Base-by-base conservation (phyloP, 495 filamentous ascomycete genomes). In the Lichina pygmaea region DNA sequence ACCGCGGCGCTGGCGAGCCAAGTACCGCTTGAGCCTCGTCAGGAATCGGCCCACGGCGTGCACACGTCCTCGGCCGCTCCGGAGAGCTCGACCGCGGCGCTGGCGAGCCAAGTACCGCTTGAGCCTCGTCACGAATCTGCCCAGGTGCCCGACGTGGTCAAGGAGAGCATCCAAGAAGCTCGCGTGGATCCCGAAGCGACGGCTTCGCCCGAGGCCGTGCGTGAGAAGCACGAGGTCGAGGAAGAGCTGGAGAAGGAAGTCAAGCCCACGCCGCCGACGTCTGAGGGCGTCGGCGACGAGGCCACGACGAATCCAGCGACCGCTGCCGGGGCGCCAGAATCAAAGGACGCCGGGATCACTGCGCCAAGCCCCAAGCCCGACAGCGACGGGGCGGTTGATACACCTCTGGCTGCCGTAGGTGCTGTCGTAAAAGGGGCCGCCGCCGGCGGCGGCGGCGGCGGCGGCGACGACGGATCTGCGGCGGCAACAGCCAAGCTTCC, bases 31-130 rank as follows among this genome's bases (percentile, higher is more conserved):
- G 56, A 51, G 50, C 60, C 52, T 46, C 62, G 52, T 77, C 16
- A 58, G 57, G 16, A 15, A 13, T 17, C 47, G 10, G 6, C 36
- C 12, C 61, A 63, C 5, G 71, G 65, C 45, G 66, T 66, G 51
- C 66, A 64, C n/a, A 72, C 84, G 49, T 78, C 73, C 51, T 82
- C 78, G 7, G 54, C 50, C 33, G 60, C 58, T 17, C 52, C 60
- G 34, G 51, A 54, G 8, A 53, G 47, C 39, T 54, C 57, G 7
- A 59, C 57, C n/a, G 34, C 53, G 10, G 43, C n/a, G 11, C 49
- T 51, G 12, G 53, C 52, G 31, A 47, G 9, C 9, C 30, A 9
- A 33, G 49, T 33, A 41, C 53, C 46, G 44, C 50, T 49, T 48
- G 55, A 49, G 49, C 60, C 51, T 39, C 36, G 36, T 11, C 36